Base-by-base conservation (phyloP, 768 basidiomycete species). In the Boletus barrowsii region DNA sequence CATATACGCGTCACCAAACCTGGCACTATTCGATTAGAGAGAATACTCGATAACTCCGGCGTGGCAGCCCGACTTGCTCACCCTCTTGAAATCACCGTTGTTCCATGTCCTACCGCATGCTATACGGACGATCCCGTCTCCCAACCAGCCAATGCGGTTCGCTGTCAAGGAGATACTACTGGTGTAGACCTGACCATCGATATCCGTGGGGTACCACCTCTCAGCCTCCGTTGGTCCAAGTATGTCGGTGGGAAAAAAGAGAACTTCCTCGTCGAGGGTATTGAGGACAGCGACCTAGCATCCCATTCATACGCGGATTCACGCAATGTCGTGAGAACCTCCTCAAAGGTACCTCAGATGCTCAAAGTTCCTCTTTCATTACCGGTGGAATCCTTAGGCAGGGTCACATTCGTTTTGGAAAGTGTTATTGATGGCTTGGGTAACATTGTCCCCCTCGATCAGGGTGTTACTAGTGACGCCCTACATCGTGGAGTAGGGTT, bases 341-440 rank as follows among this genome's bases (percentile, higher is more conserved):
- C 64, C 42, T 41, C 64, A 51, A 65, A 64, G 42, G 65, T 69
- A 5, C 79, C 86, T 7, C 83, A 86, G 57, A 74, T 80, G 32
- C 73, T 92, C 30, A 77, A 77, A 48, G 80, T 93, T 26, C 91
- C 91, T 18, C 73, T 93, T 52, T 79, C 80, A 2, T 74, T 90
- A 9, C 73, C 86, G 5, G 73, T 89, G 53, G 80, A 83, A 54
- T 69, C 78, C 7, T 76, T 84, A 10, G 91, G 90, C 3, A 80
- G 77, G 37, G 84, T 91, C 66, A 72, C 82, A 3, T 93, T 90
- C 63, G 79, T 82, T 11, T 76, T 97, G 24, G 88, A 95, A 62
- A 84, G 86, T 61, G 81, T 98, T 24, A 80, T 81, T n/a, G 95
- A 97, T 63, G 82, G 85, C 14, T 74, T 88, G 48, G 92, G 91